Base-by-base conservation (phyloP, 306 rosid species). In the Castanea mollissima region DNA sequence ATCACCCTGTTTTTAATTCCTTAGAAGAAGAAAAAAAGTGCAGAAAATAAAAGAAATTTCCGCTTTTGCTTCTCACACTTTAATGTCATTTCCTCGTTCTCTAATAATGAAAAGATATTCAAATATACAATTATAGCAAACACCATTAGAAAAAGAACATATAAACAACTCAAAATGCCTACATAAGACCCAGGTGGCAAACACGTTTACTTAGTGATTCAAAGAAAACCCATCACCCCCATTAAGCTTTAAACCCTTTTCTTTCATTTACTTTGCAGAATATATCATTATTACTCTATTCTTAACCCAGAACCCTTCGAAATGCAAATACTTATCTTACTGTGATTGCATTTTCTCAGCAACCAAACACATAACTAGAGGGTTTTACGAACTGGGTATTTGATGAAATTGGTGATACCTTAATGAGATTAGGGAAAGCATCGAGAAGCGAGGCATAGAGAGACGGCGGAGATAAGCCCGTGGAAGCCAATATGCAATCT, bases 401-500 rank as follows among this genome's bases (percentile, higher is more conserved):
- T 71, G 74, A 78, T 20, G 74, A 60, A 60, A 80, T 9, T 7
- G 29, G 54, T 20, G 27, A 34, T 86, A 93, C 98, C 94, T 91
- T 78, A 71, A 82, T 82, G 70, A 85, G 70, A 52, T 79, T 83
- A 65, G 90, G 87, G 67, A 88, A 92, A 67, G 84, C 73, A 1
- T 84, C 58, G 29, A 91, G 90, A 41, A 94, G 92, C 2, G 94
- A 92, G 77, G 82, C 51, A 74, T 90, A 89, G 55, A 94, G 92
- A 21, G 80, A 62, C 6, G 80, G 27, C 21, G 93, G 86, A 57
- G 98, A 87, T 76, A 86, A 76, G 67, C 84, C 86, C 18, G 98
- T 92, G 21, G 98, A 87, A 25, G 83, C 75, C 55, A 92, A 65
- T 63, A 94, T 81, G 85, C 97, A 94, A 76, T 94, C 98, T 49